Conservation (phyloP, 2,329 filamentous ascomycete genomes). For the Diaporthe vaccinii region DNA sequence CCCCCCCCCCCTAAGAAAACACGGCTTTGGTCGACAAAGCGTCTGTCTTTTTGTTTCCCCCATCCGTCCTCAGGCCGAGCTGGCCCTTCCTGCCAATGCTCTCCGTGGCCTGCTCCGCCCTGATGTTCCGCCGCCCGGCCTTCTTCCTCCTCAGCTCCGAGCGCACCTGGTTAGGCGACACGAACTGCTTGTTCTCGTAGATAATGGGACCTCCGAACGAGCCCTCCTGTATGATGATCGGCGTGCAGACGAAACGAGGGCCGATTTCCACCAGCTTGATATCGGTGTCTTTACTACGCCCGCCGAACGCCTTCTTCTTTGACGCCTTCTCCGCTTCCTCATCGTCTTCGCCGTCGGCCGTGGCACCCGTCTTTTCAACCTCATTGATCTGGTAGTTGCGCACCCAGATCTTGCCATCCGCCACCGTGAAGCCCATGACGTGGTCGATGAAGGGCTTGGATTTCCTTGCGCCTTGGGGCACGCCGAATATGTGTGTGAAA, state of each 20-base stretch:
- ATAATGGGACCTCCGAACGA: slow-evolving; percentile 97
- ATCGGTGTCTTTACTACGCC: slow-evolving; percentile 73
- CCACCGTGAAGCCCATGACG: slow-evolving; percentile 91
- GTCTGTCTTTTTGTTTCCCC: slow-evolving; percentile 71
- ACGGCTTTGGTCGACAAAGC: slow-evolving; percentile 82
- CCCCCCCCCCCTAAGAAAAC: slow-evolving; percentile 71
- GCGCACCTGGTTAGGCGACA: slow-evolving; percentile 94
- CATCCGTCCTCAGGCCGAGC: slow-evolving; percentile 79
- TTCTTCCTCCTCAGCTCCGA: slow-evolving; percentile 83
- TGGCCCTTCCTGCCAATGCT: slow-evolving; percentile 80
- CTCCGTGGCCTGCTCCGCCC: slow-evolving; percentile 81
- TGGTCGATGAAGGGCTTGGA: slow-evolving; percentile 97
- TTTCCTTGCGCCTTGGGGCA: slow-evolving; percentile 88
- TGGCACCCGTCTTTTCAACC: slow-evolving; percentile 72
- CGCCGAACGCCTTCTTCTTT: slow-evolving; percentile 56
- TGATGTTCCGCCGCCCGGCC: slow-evolving; percentile 81
- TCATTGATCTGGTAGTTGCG: slow-evolving; percentile 95
- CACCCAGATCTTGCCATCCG: slow-evolving; percentile 96
- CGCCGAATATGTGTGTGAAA: slow-evolving; percentile 90
- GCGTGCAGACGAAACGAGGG: slow-evolving; percentile 91
- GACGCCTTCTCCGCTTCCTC: slow-evolving; percentile 53
- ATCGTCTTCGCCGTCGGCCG: slow-evolving; percentile 57
- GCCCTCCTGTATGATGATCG: slow-evolving; percentile 94
- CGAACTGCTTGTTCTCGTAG: slow-evolving; percentile 98
- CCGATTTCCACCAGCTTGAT: slow-evolving; percentile 92